Conservation (phyloP, 345 rosid species). For the Raphanus raphanistrum region DNA sequence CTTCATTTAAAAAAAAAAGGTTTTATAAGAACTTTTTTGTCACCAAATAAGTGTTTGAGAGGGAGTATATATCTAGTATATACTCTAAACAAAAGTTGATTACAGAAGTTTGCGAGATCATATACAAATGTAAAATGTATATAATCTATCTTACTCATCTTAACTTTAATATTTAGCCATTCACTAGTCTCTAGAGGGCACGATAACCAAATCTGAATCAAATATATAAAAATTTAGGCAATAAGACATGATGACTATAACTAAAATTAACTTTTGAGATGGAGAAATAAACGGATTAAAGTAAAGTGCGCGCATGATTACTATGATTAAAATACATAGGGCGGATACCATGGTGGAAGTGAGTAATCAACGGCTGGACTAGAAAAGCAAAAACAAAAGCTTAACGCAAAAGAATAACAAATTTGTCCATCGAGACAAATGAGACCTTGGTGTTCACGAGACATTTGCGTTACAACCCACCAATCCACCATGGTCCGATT, state of each 20-base stretch:
- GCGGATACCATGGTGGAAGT: neutral
- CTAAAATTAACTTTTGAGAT: too few species aligned
- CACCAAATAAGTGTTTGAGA: neutral
- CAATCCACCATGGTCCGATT: neutral
- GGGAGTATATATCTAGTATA: neutral
- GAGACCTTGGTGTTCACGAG: neutral
- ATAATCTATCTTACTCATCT: neutral
- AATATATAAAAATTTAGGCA: neutral
- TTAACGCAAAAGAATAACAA: neutral
- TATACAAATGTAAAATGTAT: too few species aligned
- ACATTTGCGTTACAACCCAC: neutral
- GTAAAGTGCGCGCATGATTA: neutral
- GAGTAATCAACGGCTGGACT: neutral
- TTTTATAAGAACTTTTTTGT: neutral
- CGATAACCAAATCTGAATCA: neutral
- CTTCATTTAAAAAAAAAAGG: neutral
- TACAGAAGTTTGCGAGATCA: neutral
- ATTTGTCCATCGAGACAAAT: neutral
- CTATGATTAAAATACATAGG: neutral
- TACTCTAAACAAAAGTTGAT: neutral
- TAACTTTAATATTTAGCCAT: neutral
- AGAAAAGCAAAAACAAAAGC: neutral
- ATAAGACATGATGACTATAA: neutral
- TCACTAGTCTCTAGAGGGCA: neutral
- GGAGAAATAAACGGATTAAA: neutral